Evolutionary conservation across 352 stramenopile genomes (phyloP), one percentile per base, ranked within the genome.

Genomic region (Globisporangium nunn): DNA sequence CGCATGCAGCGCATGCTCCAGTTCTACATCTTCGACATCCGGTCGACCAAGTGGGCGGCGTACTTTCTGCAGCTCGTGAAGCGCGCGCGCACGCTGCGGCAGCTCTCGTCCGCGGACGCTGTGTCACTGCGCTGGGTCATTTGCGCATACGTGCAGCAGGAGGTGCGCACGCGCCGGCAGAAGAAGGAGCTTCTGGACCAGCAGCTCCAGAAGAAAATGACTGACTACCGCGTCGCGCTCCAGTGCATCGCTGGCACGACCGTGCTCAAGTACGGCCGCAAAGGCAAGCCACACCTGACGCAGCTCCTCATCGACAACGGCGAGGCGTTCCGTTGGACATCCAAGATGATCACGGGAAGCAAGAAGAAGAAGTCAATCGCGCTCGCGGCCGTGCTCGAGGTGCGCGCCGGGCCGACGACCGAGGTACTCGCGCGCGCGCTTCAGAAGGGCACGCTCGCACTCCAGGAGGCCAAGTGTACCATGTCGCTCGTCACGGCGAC

Each of bases 181-280:
- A 64, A 76, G 51, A 72, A 87, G 48, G 69, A 79, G 53, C 47
- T 54, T 11, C 60, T 74, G 28, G 79, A 92, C 31, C 52, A 75
- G 66, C 59, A 72, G 31, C 69, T 93, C 62, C 71, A 80, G 30
- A 78, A 72, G 52, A 89, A 93, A 56, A 91, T 93, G 74, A 91
- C 81, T 2, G 81, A 91, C 56, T 93, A 91, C 60, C 79, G 80
- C 45, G 79, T 93, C 23, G 84, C 84, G 0, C 70, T 93, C 44
- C 79, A 93, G 65, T 93, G 84, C 58, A 73, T 93, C 5, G 72
- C 72, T 10, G 81, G 81, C 53, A 81, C 81, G 17, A 67, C 64
- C 3, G 81, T 93, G 35, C 56, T 91, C 50, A 93, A 93, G 58
- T 93, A 76, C 54, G 84, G 84, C 4, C 84, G 84, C 57, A 91